Evolutionary conservation across 2,329 filamentous ascomycete genomes (phyloP), one percentile per base, ranked within the genome.

Genomic region (Aspergillus neotritici): DNA sequence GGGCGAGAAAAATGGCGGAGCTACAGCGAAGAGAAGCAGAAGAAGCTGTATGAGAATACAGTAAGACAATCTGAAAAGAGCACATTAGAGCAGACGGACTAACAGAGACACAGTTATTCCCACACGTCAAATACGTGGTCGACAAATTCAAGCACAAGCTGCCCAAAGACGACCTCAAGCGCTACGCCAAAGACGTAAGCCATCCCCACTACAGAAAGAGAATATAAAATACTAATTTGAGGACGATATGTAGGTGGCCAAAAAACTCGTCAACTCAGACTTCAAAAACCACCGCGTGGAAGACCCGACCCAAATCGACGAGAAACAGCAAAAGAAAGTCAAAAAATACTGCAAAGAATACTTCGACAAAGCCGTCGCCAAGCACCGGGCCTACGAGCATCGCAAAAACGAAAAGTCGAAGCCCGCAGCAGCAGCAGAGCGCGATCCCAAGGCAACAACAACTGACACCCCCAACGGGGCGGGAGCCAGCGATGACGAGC

Each of bases 21-120:
- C 40, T 70, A 71, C 46, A 65, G 67, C 42, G 64, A 74, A 53
- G 90, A 96, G 52, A 96, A 96, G 68, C 87, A 93, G 67, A 94
- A 89, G 79, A 95, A 88, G 71, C 76, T 95, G 2, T 97, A 96
- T 58, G 90, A 96, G 65, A 90, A 90, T 61, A 94, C 89, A 40
- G 88, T 94, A 75, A 65, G 86, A 15, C 5, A 7, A 4, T 12
- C 31, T 14, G 8, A n/a, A 15, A 29, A 8, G 12, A 34, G 14
- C 35, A 14, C 9, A 37, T 34, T 16, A 13, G 15, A 34, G 34
- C 31, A 4, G n/a, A 21, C 8, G 2, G 13, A 37, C 50, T 55
- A 41, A 55, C 47, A 29, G 60, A 17, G 17, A 10, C 11, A 5
- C 52, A 93, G 88, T 75, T 96, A 5, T 87, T 84, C 60, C 88